phyloP scores from a whole-genome alignment of 2,329 filamentous ascomycete species.

The Endocalyx cinctus region DNA sequence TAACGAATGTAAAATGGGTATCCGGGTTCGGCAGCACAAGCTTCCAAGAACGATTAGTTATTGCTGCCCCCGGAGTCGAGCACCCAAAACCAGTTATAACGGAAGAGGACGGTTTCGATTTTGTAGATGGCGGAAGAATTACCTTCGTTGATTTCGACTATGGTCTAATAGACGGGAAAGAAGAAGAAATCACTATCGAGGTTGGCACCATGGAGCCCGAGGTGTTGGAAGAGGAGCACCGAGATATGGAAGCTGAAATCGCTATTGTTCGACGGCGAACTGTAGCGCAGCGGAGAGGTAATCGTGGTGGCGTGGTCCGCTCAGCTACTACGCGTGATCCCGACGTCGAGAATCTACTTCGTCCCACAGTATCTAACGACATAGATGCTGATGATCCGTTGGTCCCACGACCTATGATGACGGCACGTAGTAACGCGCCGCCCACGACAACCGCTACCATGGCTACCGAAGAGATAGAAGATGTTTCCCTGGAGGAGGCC shows the following conservation, averaged over 20 bases:
- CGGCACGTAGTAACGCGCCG: slow-evolving; percentile 21
- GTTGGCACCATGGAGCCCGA: slow-evolving; percentile 68
- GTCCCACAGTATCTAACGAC: slow-evolving; percentile 26
- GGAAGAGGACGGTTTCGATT: slow-evolving; percentile 68
- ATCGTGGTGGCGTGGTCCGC: slow-evolving; percentile 43
- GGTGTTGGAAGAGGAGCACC: slow-evolving; percentile 65
- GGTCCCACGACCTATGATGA: slow-evolving; percentile 44
- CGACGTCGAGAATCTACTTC: slow-evolving; percentile 23
- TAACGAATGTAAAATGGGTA: slow-evolving; percentile 70
- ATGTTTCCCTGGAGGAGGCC: slow-evolving; percentile 46
- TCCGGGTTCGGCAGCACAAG: slow-evolving; percentile 45
- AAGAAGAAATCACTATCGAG: slow-evolving; percentile 62
- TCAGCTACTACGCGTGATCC: slow-evolving; percentile 39
- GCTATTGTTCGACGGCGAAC: slow-evolving; percentile 73
- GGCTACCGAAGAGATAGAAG: slow-evolving; percentile 38
- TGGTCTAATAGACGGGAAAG: slow-evolving; percentile 48
- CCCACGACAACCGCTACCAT: too few relatives aligned
- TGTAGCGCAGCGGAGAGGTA: slow-evolving; percentile 56
- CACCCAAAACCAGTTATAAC: slow-evolving; percentile 47
- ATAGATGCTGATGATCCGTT: slow-evolving; percentile 47
- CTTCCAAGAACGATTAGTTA: slow-evolving; percentile 56
- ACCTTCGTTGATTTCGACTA: slow-evolving; percentile 72
- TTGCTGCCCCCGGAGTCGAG: slow-evolving; percentile 66
- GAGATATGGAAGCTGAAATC: slow-evolving; percentile 72
- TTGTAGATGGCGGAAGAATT: slow-evolving; percentile 73